Conservation (phyloP, 192 early-diverging fungal species). For the Pilaira anomala region DNA sequence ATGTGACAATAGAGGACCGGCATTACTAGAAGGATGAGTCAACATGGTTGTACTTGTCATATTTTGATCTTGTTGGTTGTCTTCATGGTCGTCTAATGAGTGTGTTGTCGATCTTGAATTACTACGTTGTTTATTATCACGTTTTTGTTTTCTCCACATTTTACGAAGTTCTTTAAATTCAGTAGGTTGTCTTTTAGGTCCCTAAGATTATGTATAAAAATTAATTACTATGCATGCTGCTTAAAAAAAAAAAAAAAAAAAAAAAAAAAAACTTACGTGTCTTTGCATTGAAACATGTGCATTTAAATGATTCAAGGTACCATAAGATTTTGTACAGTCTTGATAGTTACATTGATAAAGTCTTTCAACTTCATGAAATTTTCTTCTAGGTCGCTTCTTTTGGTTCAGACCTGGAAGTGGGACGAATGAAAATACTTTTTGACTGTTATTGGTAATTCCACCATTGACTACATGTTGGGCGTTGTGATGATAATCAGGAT, state of each 20-base stretch:
- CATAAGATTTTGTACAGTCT: slow-evolving; percentile 57
- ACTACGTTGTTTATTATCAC: slow-evolving; percentile 29
- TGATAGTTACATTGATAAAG: slow-evolving; percentile 53
- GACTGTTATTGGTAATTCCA: not conserved
- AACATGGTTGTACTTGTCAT: not conserved
- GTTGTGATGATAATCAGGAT: not conserved
- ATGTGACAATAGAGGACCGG: not conserved
- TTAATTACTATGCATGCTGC: too few relatives aligned
- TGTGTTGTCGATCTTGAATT: not conserved
- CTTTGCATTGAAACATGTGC: slow-evolving; percentile 59
- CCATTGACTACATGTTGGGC: not conserved
- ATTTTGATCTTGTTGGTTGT: too few relatives aligned
- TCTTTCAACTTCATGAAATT: slow-evolving; percentile 62
- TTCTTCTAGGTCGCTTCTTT: slow-evolving; percentile 54
- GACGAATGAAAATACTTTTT: slow-evolving; percentile 46
- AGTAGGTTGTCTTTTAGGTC: slow-evolving; percentile 29
- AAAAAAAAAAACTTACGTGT: slow-evolving; percentile 44
- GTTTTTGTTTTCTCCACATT: slow-evolving; percentile 51
- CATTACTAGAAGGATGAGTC: not conserved
- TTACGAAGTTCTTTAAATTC: slow-evolving; percentile 59
- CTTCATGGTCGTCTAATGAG: not conserved
- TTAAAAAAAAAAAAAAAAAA: slow-evolving; percentile 13
- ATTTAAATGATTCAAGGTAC: slow-evolving; percentile 60
- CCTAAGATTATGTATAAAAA: slow-evolving; percentile 12
- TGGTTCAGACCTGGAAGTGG: slow-evolving; percentile 46